Percentiles rank a stretch among this genome's conserved stretches.
Conservation (phyloP, 176 grass and related monocot species). For the Eremochloa ophiuroides region DNA sequence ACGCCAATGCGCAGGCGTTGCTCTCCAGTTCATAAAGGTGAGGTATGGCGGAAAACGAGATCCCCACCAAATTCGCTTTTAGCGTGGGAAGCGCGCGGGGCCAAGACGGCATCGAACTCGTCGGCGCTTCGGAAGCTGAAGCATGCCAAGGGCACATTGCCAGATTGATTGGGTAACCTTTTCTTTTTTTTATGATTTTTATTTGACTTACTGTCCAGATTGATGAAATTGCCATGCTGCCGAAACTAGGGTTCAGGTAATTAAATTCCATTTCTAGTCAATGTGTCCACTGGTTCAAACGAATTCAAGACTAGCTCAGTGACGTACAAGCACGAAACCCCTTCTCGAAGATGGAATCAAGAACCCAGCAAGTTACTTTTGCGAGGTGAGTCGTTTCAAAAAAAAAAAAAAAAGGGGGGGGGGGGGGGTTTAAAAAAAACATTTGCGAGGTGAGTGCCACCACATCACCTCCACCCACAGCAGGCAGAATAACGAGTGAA, state of each 20-base stretch:
- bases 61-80: slow-evolving; percentile 25
- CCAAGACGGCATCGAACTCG: background rate
- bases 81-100: background rate
- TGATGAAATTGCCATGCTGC: background rate
- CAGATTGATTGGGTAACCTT: background rate
- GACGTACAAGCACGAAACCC: background rate
- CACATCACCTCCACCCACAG: background rate
- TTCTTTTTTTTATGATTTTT: background rate
- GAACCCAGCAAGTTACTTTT: background rate
- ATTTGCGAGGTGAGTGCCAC: background rate
- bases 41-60: background rate
- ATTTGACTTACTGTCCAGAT: background rate
- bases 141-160: background rate
- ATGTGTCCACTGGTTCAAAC: background rate
- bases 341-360: background rate
- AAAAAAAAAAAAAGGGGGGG: too few relatives aligned
- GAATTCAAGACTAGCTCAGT: background rate
- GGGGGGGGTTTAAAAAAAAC: too few relatives aligned
- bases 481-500: background rate
- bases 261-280: background rate
- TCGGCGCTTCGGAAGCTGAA: background rate
- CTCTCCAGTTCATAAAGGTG: slow-evolving; percentile 19
- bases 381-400: too few relatives aligned
- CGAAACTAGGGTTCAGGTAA: background rate
- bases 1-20: background rate